These are phyloP conservation scores for Xylaria longipes DNA, from an alignment of 495 filamentous ascomycete species.

Conservation along the genomic window DNA sequence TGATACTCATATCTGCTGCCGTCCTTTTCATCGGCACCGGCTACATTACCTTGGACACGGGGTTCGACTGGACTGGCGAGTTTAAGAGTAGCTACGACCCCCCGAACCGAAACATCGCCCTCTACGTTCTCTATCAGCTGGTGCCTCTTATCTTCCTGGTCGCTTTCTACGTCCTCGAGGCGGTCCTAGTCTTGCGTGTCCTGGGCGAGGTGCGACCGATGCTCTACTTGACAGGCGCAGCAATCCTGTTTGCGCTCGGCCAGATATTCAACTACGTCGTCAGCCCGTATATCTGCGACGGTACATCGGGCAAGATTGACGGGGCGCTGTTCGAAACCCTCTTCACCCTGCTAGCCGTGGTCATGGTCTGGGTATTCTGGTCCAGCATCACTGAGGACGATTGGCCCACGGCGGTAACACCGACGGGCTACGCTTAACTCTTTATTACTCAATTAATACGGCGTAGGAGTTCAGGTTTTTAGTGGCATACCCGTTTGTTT, in stretches of 20 bases:
- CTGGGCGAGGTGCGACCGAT: conserved; percentile 88
- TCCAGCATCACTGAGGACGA: conserved; percentile 99
- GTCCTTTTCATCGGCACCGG: conserved; percentile 87
- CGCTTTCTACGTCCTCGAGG: conserved; percentile 81
- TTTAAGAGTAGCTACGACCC: conserved; percentile 64
- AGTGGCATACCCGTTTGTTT: conserved; percentile 44
- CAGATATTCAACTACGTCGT: conserved; percentile 96
- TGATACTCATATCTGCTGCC: conserved; percentile 72
- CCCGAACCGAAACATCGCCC: conserved; percentile 76
- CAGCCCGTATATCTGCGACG: conserved; percentile 86
- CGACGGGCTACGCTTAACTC: conserved; percentile 37
- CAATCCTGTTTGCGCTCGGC: conserved; percentile 83
- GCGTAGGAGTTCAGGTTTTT: conserved; percentile 39
- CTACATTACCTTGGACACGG: conserved; percentile 95
- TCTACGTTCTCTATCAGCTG: conserved; percentile 94
- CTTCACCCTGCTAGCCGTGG: conserved; percentile 84
- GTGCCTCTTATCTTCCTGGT: conserved; percentile 87
- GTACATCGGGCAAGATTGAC: conserved; percentile 83
- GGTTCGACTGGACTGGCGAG: conserved; percentile 80
- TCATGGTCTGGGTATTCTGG: conserved; percentile 93
- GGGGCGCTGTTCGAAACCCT: conserved; percentile 92
- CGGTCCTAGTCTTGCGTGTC: conserved; percentile 79
- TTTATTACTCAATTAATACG: conserved; percentile 34
- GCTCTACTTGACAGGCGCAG: conserved; percentile 78
- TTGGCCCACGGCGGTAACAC: conserved; percentile 70